Evolutionary conservation across 2,329 filamentous ascomycete species (phyloP).

Genomic region (Talaromyces sp.): DNA sequence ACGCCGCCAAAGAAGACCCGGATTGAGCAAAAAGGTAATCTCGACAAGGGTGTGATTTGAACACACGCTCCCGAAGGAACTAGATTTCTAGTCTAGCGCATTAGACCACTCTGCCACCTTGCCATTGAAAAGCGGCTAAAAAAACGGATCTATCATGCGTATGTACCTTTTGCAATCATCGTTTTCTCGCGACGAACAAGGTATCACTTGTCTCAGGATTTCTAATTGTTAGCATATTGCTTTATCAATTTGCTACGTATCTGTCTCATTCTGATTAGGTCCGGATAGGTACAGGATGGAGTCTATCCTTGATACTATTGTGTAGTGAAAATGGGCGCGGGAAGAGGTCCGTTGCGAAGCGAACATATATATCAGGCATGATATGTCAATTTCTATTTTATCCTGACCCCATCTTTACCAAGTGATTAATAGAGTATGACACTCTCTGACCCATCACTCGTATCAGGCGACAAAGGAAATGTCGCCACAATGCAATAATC

Average conservation of each 20-base stretch:
- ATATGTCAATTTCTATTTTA: not conserved
- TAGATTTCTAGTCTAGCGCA: not conserved
- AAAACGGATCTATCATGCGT: too few relatives aligned
- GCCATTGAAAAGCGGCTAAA: not conserved
- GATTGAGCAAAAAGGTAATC: too few relatives aligned
- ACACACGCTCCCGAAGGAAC: slow-evolving; percentile 1
- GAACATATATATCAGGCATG: not conserved
- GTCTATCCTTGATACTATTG: not conserved
- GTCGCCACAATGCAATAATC: not conserved
- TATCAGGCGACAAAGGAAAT: not conserved
- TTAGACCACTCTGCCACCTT: not conserved
- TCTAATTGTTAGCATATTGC: too few relatives aligned
- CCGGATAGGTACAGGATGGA: too few relatives aligned
- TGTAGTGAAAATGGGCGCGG: too few relatives aligned
- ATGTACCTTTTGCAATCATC: too few relatives aligned
- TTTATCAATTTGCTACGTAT: too few relatives aligned
- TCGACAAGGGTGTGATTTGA: slow-evolving; percentile 1
- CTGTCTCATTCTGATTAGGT: too few relatives aligned
- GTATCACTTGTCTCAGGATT: too few relatives aligned
- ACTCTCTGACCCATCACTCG: too few relatives aligned
- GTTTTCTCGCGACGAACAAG: too few relatives aligned
- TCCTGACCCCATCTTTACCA: not conserved
- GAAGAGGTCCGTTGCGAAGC: not conserved
- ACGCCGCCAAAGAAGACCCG: too few relatives aligned
- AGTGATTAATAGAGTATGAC: not conserved